Conservation (phyloP, 305 asterid species). For the Fraxinus angustifolia region DNA sequence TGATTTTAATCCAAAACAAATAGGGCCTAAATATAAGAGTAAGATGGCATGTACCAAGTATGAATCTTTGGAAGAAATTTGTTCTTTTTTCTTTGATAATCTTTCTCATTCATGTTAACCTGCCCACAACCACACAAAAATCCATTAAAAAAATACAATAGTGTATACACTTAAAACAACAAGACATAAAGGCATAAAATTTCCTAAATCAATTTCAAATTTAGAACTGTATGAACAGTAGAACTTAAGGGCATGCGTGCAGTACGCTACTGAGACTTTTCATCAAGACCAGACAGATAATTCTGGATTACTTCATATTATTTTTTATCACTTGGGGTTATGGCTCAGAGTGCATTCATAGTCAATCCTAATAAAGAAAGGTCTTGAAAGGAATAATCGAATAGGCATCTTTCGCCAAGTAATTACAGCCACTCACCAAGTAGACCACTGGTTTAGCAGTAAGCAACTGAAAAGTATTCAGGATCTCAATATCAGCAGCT, state of each 20-base stretch:
- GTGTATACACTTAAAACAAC: background rate
- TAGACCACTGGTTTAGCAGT: slow-evolving; percentile 95
- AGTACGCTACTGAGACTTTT: background rate
- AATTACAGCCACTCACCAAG: slow-evolving; percentile 57
- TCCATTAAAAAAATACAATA: background rate
- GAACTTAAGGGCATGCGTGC: background rate
- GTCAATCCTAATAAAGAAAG: background rate
- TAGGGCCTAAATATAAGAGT: background rate
- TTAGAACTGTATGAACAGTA: background rate
- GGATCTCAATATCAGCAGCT: slow-evolving; percentile 87
- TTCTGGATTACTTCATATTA: background rate
- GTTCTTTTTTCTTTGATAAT: slow-evolving; percentile 94
- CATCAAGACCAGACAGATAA: background rate
- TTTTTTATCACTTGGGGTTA: background rate
- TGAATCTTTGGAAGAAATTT: slow-evolving; percentile 97
- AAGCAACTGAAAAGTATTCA: slow-evolving; percentile 92
- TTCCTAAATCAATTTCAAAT: background rate
- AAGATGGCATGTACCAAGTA: slow-evolving; percentile 66
- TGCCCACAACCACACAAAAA: slow-evolving; percentile 36
- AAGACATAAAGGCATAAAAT: background rate
- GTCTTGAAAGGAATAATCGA: background rate
- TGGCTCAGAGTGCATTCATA: background rate
- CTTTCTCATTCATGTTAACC: slow-evolving; percentile 99
- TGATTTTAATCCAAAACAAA: too few species aligned
- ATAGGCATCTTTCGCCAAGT: background rate